Conservation (phyloP, 2,329 filamentous ascomycete genomes). For the Neofusicoccum umdonicola region DNA sequence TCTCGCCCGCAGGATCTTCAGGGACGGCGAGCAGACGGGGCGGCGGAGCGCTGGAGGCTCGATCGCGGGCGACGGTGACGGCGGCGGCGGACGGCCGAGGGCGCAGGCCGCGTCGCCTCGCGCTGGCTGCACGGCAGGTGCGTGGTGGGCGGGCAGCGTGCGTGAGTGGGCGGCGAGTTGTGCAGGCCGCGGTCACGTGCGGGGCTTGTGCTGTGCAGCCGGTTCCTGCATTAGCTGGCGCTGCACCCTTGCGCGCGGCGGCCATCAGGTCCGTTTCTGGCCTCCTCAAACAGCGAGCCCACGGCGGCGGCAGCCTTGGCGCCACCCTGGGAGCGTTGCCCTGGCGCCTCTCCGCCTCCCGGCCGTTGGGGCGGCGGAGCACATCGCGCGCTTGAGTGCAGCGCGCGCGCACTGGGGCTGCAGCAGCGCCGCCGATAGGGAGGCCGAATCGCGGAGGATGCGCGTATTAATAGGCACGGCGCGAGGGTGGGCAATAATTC, state of each 20-base stretch:
- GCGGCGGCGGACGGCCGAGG: neutral
- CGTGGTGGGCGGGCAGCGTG: neutral
- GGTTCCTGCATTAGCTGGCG: conserved; percentile 11
- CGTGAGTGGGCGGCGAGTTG: neutral
- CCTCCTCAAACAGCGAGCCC: neutral
- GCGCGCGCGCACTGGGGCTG: neutral
- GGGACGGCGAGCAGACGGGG: neutral
- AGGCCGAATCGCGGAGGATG: conserved; percentile 10
- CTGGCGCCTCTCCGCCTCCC: neutral
- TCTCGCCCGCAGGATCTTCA: conserved; percentile 3
- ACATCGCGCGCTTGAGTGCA: too few relatives aligned
- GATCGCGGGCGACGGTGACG: too few relatives aligned
- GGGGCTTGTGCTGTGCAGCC: neutral
- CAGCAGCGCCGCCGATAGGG: neutral
- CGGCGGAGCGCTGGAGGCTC: too few relatives aligned
- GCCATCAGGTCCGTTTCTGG: neutral
- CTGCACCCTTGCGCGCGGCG: conserved; percentile 2
- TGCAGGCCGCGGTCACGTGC: neutral
- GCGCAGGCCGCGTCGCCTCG: neutral
- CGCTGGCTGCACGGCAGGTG: neutral
- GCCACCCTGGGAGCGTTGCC: neutral
- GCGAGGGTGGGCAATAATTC: conserved; percentile 12
- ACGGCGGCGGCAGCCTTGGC: neutral
- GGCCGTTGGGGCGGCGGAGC: neutral
- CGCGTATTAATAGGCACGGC: conserved; percentile 14